These are phyloP conservation scores for Magnaporthiopsis rhizophila DNA, from an alignment of 2,329 filamentous ascomycete species.

Conservation along the genomic window DNA sequence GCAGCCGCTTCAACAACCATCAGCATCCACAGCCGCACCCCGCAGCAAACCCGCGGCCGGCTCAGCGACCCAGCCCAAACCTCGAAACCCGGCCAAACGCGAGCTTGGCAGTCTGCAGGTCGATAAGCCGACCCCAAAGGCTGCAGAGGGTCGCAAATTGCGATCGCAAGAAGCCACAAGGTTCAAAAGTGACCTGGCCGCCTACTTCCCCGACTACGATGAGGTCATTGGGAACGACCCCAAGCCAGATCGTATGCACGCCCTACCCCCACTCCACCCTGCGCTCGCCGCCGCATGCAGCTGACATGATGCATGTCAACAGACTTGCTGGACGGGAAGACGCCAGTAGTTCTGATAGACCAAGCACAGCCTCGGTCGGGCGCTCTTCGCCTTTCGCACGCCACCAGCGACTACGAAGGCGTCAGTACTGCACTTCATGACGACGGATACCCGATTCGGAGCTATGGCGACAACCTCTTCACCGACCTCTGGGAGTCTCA, in stretches of 20 bases:
- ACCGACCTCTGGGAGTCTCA: constrained; percentile 48
- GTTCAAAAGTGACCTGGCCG: constrained; percentile 84
- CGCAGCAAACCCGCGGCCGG: constrained; percentile 15
- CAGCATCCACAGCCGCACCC: background rate
- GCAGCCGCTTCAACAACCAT: constrained; percentile 3
- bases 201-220: constrained; percentile 91
- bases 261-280: background rate
- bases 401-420: background rate
- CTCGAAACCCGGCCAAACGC: constrained; percentile 53
- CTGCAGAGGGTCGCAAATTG: constrained; percentile 61
- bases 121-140: constrained; percentile 32
- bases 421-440: background rate
- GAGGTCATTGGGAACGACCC: constrained; percentile 83
- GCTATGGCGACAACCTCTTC: constrained; percentile 49
- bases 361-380: background rate
- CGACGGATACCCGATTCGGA: constrained; percentile 31
- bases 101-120: constrained; percentile 48
- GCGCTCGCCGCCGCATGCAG: background rate
- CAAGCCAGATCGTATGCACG: constrained; percentile 62
- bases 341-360: constrained; percentile 57
- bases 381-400: background rate
- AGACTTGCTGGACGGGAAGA: constrained; percentile 69
- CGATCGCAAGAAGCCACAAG: constrained; percentile 78
- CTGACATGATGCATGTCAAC: constrained; percentile 12
- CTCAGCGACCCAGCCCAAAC: constrained; percentile 49